phyloP scores from a whole-genome alignment of 1,284 basidiomycete species.

The Sanghuangporus baumii region DNA sequence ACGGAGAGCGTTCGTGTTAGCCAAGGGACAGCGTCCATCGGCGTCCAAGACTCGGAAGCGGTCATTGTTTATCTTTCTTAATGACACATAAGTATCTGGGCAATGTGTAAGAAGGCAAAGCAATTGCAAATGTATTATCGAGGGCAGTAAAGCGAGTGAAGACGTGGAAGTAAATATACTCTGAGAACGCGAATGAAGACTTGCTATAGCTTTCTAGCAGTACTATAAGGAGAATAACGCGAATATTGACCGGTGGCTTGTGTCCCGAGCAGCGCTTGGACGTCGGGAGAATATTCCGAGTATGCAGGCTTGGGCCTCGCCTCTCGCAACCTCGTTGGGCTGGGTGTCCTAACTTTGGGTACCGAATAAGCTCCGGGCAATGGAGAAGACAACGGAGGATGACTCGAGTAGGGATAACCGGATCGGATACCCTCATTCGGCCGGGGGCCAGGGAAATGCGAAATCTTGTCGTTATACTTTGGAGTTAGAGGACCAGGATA shows the following conservation, averaged over 20 bases:
- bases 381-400: neutral
- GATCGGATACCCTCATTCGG: neutral
- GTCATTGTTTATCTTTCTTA: slow-evolving; percentile 28
- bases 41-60: slow-evolving; percentile 35
- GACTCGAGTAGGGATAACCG: neutral
- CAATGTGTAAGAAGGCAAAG: neutral
- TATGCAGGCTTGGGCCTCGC: neutral
- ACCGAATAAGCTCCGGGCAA: neutral
- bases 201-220: neutral
- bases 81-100: neutral
- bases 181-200: neutral
- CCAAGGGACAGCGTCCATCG: slow-evolving; percentile 26
- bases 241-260: neutral
- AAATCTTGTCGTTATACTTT: neutral
- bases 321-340: neutral
- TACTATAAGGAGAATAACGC: neutral
- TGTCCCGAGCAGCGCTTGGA: neutral
- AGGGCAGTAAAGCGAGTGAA: too few species aligned
- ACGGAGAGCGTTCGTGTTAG: slow-evolving; percentile 28
- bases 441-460: neutral
- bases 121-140: neutral
- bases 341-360: neutral
- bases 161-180: neutral
- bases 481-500: neutral
- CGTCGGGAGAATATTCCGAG: neutral